These are phyloP conservation scores for Leccinum boreale DNA, from an alignment of 768 basidiomycete species.

Conservation along the genomic window DNA sequence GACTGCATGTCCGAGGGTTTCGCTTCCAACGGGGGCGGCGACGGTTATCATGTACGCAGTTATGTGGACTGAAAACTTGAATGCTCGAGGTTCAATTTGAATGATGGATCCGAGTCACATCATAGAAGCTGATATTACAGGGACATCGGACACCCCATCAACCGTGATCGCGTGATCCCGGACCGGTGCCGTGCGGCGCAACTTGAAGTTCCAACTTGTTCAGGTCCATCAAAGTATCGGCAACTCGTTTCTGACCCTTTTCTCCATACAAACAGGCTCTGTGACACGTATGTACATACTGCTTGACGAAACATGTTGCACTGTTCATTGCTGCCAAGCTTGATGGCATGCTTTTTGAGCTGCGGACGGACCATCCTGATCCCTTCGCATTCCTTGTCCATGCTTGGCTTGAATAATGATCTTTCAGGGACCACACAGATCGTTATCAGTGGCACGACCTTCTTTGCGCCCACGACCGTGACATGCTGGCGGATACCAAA, in stretches of 20 bases:
- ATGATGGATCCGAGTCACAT: not conserved
- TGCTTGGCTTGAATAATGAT: not conserved
- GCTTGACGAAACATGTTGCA: not conserved
- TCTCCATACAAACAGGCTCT: not conserved
- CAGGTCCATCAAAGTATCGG: not conserved
- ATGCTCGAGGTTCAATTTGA: not conserved
- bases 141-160: not conserved
- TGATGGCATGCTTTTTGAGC: not conserved
- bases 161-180: too few species aligned
- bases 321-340: not conserved
- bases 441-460: not conserved
- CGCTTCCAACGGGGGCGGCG: constrained; percentile 6
- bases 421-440: not conserved
- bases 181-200: too few species aligned
- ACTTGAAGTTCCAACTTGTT: not conserved
- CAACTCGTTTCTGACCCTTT: not conserved
- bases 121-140: not conserved
- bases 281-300: not conserved
- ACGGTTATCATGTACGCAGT: constrained; percentile 5
- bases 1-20: constrained; percentile 47
- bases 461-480: not conserved
- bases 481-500: constrained; percentile 3
- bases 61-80: not conserved
- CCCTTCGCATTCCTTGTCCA: not conserved
- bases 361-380: not conserved